These are phyloP conservation scores for Gonapodya sp. DNA, from an alignment of 192 early-diverging fungal species.

Conservation along the genomic window DNA sequence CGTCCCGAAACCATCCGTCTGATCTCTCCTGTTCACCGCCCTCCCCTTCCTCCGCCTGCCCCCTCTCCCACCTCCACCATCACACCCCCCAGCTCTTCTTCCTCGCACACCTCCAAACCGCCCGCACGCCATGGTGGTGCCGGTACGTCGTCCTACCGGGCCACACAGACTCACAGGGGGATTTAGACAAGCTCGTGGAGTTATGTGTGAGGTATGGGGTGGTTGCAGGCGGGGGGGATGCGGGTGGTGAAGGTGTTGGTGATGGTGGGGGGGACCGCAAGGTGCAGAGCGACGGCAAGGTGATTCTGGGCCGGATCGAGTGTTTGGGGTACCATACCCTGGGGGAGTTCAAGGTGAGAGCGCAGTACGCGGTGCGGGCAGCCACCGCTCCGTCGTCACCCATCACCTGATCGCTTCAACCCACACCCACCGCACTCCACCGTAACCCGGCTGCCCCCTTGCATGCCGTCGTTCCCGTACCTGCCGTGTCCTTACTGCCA, in stretches of 20 bases:
- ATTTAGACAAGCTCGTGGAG: constrained; percentile 4
- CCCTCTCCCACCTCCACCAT: neutral
- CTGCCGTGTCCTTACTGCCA: neutral
- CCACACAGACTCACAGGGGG: constrained; percentile 8
- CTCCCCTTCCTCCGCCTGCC: too few species aligned
- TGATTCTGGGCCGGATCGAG: constrained; percentile 10
- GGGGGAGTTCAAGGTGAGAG: constrained; percentile 12
- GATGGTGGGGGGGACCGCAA: neutral
- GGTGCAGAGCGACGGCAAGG: neutral
- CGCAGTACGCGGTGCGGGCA: too few species aligned
- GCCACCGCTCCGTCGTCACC: too few species aligned
- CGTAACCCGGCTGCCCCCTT: too few species aligned
- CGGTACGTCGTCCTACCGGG: constrained; percentile 9
- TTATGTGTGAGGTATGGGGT: constrained; percentile 5
- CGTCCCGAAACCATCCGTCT: too few species aligned
- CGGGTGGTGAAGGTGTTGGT: too few species aligned
- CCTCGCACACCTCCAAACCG: neutral
- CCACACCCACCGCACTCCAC: too few species aligned
- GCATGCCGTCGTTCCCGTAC: too few species aligned
- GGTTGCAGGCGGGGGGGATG: too few species aligned
- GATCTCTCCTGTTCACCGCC: too few species aligned
- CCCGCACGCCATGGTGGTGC: constrained; percentile 12
- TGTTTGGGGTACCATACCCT: constrained; percentile 11
- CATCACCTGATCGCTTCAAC: too few species aligned
- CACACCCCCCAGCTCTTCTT: neutral